Evolutionary conservation across 345 rosid genomes (phyloP).

Genomic region (Eucalyptus polybractea): DNA sequence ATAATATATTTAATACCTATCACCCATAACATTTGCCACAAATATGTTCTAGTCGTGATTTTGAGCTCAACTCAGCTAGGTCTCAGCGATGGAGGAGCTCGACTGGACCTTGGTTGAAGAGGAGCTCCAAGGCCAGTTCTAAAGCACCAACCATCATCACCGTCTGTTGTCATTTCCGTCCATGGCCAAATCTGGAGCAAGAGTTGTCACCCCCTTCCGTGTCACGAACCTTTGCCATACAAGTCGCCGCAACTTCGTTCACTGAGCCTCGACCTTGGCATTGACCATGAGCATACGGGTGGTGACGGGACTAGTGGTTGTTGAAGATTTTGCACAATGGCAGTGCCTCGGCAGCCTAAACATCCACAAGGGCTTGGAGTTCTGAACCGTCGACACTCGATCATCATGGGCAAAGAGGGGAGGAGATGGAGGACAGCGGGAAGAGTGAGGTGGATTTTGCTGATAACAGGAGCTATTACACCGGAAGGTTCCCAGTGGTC

Average conservation of each 20-base stretch:
- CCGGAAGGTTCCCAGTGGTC: background rate
- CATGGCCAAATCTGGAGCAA: background rate
- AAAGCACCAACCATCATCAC: background rate
- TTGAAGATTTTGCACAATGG: background rate
- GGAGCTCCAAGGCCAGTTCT: background rate
- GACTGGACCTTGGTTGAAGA: background rate
- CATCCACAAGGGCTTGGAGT: background rate
- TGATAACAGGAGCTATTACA: background rate
- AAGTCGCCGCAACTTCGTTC: background rate
- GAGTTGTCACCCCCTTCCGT: background rate
- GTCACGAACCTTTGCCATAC: background rate
- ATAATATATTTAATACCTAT: background rate
- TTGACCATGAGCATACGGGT: background rate
- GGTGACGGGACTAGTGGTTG: background rate
- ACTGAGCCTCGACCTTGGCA: background rate
- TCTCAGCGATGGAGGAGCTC: background rate
- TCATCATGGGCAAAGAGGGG: background rate
- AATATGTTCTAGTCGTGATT: accelerated
- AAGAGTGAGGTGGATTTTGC: background rate
- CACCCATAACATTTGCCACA: accelerated
- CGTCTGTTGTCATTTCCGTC: background rate
- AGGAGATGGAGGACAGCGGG: background rate
- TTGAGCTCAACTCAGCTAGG: background rate
- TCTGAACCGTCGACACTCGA: background rate
- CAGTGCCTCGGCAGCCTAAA: background rate